These are phyloP conservation scores for California macrophylla DNA, from an alignment of 441 rosid genomes.

Conservation along the genomic window DNA sequence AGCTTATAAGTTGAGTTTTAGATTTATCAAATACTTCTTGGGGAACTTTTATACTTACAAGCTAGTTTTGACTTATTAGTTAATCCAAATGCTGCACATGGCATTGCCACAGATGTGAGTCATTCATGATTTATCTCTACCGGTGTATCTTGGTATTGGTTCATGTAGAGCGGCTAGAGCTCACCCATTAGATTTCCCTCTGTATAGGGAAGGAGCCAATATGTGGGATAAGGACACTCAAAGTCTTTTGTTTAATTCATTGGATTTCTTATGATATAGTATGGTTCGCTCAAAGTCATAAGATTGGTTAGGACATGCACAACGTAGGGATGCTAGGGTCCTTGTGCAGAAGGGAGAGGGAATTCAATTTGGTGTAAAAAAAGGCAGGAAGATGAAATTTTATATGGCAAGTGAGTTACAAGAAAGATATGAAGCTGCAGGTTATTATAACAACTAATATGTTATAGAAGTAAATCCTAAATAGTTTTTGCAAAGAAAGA, in stretches of 20 bases:
- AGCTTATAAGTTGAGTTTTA: too few relatives aligned
- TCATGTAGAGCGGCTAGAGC: not conserved
- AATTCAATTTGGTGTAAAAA: not conserved
- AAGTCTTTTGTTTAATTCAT: not conserved
- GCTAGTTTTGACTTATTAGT: not conserved
- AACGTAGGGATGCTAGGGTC: not conserved
- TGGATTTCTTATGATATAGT: not conserved
- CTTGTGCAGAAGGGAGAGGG: not conserved
- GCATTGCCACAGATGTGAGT: not conserved
- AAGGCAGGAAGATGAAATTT: not conserved
- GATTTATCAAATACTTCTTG: too few relatives aligned
- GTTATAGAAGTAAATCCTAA: too few relatives aligned
- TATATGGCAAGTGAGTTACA: not conserved
- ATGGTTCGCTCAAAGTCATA: not conserved
- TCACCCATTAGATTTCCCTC: not conserved
- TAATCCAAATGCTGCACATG: not conserved
- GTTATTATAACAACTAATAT: not conserved
- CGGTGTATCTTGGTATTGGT: not conserved
- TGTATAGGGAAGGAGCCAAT: not conserved
- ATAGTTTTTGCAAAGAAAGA: not conserved
- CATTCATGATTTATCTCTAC: not conserved
- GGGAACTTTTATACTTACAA: too few relatives aligned
- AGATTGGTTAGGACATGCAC: not conserved
- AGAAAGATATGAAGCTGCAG: not conserved
- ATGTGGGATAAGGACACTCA: not conserved